Percentiles rank a stretch among this genome's conserved stretches.
These are phyloP conservation scores for Aspergillus costaricaensis DNA, from an alignment of 2,329 filamentous ascomycete genomes.

Conservation along the genomic window DNA sequence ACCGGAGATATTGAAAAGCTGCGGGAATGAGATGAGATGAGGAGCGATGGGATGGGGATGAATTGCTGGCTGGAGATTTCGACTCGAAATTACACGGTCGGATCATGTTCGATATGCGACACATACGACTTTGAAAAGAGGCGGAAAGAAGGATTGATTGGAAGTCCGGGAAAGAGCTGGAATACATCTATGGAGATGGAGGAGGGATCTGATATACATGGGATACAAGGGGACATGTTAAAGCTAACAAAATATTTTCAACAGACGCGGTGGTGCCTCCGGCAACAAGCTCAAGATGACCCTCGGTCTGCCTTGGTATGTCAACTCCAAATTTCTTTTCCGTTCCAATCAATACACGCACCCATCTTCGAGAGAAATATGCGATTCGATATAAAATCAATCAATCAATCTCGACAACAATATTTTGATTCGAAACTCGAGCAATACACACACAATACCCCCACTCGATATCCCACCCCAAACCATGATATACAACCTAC, in stretches of 20 bases:
- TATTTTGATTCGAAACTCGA: not conserved
- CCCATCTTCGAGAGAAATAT: slow-evolving; percentile 18
- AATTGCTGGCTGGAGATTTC: too few relatives aligned
- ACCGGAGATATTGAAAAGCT: not conserved
- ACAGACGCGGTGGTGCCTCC: slow-evolving; percentile 71
- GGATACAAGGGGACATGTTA: too few relatives aligned
- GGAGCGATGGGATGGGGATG: not conserved
- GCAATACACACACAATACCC: not conserved
- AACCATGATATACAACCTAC: slow-evolving; percentile 4
- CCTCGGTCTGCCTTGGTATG: slow-evolving; percentile 99
- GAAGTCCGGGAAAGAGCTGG: too few relatives aligned
- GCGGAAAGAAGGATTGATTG: too few relatives aligned
- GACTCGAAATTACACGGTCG: too few relatives aligned
- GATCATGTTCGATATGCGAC: too few relatives aligned
- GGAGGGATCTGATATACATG: too few relatives aligned
- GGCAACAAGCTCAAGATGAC: slow-evolving; percentile 99
- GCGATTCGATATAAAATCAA: slow-evolving; percentile 1
- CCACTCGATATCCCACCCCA: not conserved
- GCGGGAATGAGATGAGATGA: not conserved
- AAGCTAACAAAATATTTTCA: slow-evolving; percentile 26
- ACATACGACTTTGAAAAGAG: too few relatives aligned
- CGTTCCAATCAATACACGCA: slow-evolving; percentile 13
- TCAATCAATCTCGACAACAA: too few relatives aligned
- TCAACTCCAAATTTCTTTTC: slow-evolving; percentile 38
- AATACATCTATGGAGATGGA: too few relatives aligned